These are phyloP conservation scores for Metschnikowia proteae DNA, from an alignment of 805 yeast species.

Conservation along the genomic window DNA sequence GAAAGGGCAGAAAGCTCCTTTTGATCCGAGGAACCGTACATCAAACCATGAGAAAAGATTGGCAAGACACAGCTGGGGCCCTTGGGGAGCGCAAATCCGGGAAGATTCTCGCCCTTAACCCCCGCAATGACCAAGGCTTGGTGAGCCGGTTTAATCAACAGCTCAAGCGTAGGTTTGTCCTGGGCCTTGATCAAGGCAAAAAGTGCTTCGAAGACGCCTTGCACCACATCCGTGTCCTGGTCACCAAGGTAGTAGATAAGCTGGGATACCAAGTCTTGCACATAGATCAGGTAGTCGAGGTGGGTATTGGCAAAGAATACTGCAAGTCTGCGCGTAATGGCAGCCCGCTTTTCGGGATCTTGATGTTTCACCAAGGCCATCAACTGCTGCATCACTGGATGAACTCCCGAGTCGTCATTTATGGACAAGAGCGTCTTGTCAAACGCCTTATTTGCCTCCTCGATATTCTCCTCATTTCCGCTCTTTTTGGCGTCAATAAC, in stretches of 20 bases:
- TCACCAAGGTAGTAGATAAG: slow-evolving; percentile 74
- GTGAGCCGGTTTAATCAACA: slow-evolving; percentile 73
- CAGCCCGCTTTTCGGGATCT: slow-evolving; percentile 58
- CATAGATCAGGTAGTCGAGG: slow-evolving; percentile 69
- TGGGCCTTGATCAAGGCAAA: slow-evolving; percentile 64
- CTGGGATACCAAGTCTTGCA: slow-evolving; percentile 69
- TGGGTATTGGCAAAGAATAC: slow-evolving; percentile 62
- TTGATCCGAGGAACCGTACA: slow-evolving; percentile 85
- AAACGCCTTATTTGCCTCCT: slow-evolving; percentile 51
- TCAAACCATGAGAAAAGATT: slow-evolving; percentile 87
- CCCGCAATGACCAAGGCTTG: slow-evolving; percentile 69
- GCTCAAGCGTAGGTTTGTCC: slow-evolving; percentile 72
- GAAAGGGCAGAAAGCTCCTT: slow-evolving; percentile 86
- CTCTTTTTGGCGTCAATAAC: slow-evolving; percentile 33
- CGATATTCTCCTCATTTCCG: slow-evolving; percentile 36
- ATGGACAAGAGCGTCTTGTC: slow-evolving; percentile 71
- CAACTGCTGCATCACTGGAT: slow-evolving; percentile 79
- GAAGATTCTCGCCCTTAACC: slow-evolving; percentile 57
- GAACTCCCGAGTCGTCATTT: slow-evolving; percentile 72
- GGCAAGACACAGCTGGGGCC: slow-evolving; percentile 90
- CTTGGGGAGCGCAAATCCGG: slow-evolving; percentile 71
- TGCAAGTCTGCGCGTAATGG: slow-evolving; percentile 63
- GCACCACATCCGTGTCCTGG: slow-evolving; percentile 55
- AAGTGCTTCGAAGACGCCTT: slow-evolving; percentile 62
- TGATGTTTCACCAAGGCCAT: slow-evolving; percentile 75